phyloP scores from a whole-genome alignment of 1,139 yeast species.

The Pichia inconspicua region DNA sequence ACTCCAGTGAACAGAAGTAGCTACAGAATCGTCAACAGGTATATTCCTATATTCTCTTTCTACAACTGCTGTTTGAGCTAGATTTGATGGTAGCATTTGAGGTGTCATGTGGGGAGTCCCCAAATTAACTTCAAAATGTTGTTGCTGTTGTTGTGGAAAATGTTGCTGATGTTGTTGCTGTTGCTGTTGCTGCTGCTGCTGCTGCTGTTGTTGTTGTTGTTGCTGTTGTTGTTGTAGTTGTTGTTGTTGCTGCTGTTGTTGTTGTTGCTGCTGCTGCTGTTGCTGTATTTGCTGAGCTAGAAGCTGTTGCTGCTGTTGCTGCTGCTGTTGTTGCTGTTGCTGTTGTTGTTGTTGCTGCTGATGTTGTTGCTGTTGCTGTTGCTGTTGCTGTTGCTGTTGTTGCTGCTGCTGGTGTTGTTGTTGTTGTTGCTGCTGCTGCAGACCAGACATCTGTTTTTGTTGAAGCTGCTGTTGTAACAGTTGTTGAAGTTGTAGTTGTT shows the following conservation, averaged over 20 bases:
- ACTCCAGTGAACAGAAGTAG: slow-evolving; percentile 68
- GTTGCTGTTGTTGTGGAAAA: slow-evolving; percentile 17
- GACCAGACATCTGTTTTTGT: slow-evolving; percentile 13
- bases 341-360: slow-evolving; percentile 8
- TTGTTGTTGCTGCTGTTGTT: slow-evolving; percentile 12
- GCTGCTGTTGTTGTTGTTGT: slow-evolving; percentile 22
- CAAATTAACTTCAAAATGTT: slow-evolving; percentile 4
- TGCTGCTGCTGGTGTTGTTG: slow-evolving; percentile 18
- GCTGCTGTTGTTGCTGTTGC: slow-evolving; percentile 19
- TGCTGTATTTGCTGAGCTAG: slow-evolving; percentile 15
- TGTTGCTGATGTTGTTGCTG: slow-evolving; percentile 16
- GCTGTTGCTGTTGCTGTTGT: slow-evolving; percentile 16
- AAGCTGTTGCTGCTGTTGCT: slow-evolving; percentile 13
- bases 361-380: slow-evolving; percentile 16
- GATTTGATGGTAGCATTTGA: slow-evolving; percentile 9
- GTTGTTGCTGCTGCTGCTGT: slow-evolving; percentile 17
- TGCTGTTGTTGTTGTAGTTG: slow-evolving; percentile 26
- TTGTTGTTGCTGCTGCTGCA: slow-evolving; percentile 29
- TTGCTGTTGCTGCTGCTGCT: slow-evolving; percentile 25
- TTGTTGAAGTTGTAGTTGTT: slow-evolving; percentile 14
- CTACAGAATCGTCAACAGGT: slow-evolving; percentile 32
- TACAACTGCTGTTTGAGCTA: slow-evolving; percentile 14
- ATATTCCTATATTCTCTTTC: slow-evolving; percentile 25
- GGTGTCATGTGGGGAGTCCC: slow-evolving; percentile 7
- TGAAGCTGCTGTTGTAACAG: slow-evolving; percentile 8